Evolutionary conservation across 129 eudicot genomes (phyloP), one percentile per base, ranked within the genome.

Genomic region (Artemisia annua): DNA sequence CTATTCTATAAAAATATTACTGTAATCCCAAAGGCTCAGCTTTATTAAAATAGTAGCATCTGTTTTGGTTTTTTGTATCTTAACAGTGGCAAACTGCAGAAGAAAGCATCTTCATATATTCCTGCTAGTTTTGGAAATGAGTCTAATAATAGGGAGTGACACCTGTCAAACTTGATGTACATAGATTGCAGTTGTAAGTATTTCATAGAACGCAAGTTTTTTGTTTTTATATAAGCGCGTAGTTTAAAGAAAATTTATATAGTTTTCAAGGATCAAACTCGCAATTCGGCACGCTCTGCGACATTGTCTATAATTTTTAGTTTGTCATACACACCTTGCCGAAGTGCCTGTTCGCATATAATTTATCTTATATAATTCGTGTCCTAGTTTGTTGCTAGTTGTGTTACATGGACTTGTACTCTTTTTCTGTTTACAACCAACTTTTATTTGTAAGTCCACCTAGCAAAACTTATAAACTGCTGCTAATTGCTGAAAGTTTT

Each of bases 391-490:
- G 49, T 32, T 35, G 24, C 18, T 39, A 2, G 10, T 11, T 28
- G 12, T 54, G 20, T 15, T 16, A 16, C 30, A 20, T 18, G 70
- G 18, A 3, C 5, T 66, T 44, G 11, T 43, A 43, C 55, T 17
- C 48, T 18, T 6, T 44, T 17, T 9, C 57, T 4, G 19, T 44
- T 30, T n/a, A 44, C 7, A 66, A 11, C 11, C 3, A 20, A 66
- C 48, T 35, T 35, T 35, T 2, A 66, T 67, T 18, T 48, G 43
- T 22, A 22, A 22, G 7, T 17, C 19, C 20, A 28, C 44, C 70
- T 48, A 20, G 24, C 20, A 8, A 28, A 68, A 67, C 63, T 18
- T 70, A n/a, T 53, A 18, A 69, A 53, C 49, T 43, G n/a, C 22
- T n/a, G 55, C 11, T 55, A 20, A 7, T 72, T 20, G 17, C 1